Conservation (phyloP, 352 stramenopile species). For the Globisporangium recalcitrans region DNA sequence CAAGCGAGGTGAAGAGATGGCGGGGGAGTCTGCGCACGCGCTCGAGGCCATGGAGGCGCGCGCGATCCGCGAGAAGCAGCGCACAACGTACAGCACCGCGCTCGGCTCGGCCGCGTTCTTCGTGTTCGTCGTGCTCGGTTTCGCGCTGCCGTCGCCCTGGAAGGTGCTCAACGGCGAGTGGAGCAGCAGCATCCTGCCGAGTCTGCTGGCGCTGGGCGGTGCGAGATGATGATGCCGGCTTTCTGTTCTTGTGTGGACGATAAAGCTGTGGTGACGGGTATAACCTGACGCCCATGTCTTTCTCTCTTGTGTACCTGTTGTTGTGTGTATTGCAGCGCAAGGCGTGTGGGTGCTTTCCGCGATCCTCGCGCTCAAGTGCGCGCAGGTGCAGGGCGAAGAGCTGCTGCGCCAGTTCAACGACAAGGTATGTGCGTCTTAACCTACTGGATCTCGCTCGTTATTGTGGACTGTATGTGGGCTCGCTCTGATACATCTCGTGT, state of each 20-base stretch:
- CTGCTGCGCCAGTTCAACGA: conserved; percentile 55
- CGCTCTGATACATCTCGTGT: not conserved
- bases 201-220: conserved; percentile 55
- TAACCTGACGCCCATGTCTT: too few relatives aligned
- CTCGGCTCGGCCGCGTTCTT: conserved; percentile 45
- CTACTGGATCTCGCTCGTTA: not conserved
- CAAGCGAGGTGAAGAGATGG: not conserved
- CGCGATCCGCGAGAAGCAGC: conserved; percentile 59
- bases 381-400: conserved; percentile 57
- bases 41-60: conserved; percentile 55
- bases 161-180: conserved; percentile 72
- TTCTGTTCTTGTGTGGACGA: not conserved
- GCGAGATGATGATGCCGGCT: not conserved
- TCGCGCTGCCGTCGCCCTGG: conserved; percentile 61
- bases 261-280: not conserved
- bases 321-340: conserved; percentile 27
- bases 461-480: not conserved
- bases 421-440: conserved; percentile 24
- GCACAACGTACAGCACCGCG: conserved; percentile 53
- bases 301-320: too few relatives aligned
- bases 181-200: conserved; percentile 44
- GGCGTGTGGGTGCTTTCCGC: conserved; percentile 46
- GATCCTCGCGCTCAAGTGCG: conserved; percentile 53
- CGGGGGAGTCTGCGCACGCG: conserved; percentile 16
- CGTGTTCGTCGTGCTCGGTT: conserved; percentile 30